phyloP scores from a whole-genome alignment of 2,329 filamentous ascomycete species.

The Knoxdaviesia capensis region DNA sequence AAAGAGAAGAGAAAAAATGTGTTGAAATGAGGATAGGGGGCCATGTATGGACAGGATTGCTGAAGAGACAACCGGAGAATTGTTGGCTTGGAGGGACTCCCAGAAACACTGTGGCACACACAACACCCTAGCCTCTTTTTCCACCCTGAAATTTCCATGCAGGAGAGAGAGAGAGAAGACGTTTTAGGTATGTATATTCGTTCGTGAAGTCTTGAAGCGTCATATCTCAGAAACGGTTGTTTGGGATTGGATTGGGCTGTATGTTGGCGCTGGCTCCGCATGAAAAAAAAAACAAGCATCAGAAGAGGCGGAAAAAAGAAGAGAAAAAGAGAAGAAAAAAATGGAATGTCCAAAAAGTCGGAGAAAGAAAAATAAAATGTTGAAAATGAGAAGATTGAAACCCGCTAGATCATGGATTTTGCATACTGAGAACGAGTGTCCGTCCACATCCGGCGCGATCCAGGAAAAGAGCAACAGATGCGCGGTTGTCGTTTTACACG shows the following conservation, averaged over 20 bases:
- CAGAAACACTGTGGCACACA: too few relatives aligned
- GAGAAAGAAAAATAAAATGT: not conserved
- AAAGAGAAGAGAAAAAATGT: not conserved
- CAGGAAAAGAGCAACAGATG: not conserved
- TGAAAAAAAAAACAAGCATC: conserved; percentile 3
- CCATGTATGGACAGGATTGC: conserved; percentile 3
- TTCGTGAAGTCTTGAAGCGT: too few relatives aligned
- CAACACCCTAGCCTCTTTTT: too few relatives aligned
- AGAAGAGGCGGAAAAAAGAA: conserved; percentile 9
- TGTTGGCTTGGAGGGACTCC: too few relatives aligned
- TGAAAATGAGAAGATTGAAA: not conserved
- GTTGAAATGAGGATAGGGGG: not conserved
- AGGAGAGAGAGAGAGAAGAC: too few relatives aligned
- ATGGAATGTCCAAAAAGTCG: not conserved
- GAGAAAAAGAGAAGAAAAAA: conserved; percentile 9
- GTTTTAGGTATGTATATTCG: too few relatives aligned
- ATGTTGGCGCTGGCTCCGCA: not conserved
- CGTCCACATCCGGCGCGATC: not conserved
- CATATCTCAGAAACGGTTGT: too few relatives aligned
- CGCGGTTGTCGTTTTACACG: conserved; percentile 8
- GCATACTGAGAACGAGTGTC: not conserved
- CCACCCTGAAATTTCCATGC: too few relatives aligned
- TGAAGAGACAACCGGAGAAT: too few relatives aligned
- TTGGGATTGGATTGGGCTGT: too few relatives aligned
- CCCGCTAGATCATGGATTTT: not conserved